phyloP scores from a whole-genome alignment of 148 eudicot genomes.

The Persicaria maculosa region DNA sequence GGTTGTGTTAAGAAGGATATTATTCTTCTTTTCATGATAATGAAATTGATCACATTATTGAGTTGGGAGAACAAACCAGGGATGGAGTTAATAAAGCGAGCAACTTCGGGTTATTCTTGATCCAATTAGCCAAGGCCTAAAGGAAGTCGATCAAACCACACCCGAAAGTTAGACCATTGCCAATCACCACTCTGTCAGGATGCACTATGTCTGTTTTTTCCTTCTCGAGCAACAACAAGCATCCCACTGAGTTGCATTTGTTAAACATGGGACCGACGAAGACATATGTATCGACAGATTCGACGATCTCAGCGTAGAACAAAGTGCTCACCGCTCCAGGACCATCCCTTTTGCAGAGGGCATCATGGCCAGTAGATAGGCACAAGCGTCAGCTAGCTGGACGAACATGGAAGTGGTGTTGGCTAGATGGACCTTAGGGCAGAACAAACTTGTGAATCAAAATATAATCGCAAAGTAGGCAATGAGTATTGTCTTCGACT shows the following conservation, averaged over 20 bases:
- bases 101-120: slow-evolving; percentile 44
- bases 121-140: slow-evolving; percentile 41
- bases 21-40: too few species aligned
- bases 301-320: slow-evolving; percentile 75
- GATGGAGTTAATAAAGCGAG: too few species aligned
- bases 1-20: too few species aligned
- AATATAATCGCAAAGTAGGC: background rate
- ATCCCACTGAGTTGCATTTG: slow-evolving; percentile 83
- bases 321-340: slow-evolving; percentile 66
- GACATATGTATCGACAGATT: slow-evolving; percentile 73
- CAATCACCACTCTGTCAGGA: slow-evolving; percentile 66
- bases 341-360: slow-evolving; percentile 74
- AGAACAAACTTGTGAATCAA: slow-evolving; percentile 66
- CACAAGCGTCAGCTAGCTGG: slow-evolving; percentile 50
- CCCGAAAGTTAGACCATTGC: slow-evolving; percentile 66
- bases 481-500: background rate
- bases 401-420: slow-evolving; percentile 48
- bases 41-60: too few species aligned
- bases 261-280: slow-evolving; percentile 82
- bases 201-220: slow-evolving; percentile 69
- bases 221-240: slow-evolving; percentile 62
- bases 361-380: slow-evolving; percentile 55
- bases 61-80: too few species aligned
- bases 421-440: slow-evolving; percentile 56
- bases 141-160: slow-evolving; percentile 74